phyloP scores from a whole-genome alignment of 192 early-diverging fungal species.

The Umbelopsis sp. region DNA sequence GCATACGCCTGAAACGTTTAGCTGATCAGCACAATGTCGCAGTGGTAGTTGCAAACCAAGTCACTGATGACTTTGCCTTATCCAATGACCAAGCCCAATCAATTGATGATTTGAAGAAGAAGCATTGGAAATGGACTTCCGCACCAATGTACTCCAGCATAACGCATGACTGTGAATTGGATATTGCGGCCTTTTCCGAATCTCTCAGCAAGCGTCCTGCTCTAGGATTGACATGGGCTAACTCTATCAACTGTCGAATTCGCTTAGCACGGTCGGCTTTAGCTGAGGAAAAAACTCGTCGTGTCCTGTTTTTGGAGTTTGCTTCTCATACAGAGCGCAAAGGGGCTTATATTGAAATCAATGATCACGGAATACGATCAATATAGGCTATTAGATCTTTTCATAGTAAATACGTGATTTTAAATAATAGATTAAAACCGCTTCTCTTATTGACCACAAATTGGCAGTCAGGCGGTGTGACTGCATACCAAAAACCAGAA shows the following conservation, averaged over 20 bases:
- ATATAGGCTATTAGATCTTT: no score
- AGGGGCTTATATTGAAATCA: conserved; percentile 23
- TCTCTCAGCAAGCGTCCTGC: conserved; percentile 62
- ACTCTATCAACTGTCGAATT: conserved; percentile 69
- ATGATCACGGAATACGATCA: conserved; percentile 15
- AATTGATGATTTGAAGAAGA: background rate
- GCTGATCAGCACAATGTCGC: conserved; percentile 65
- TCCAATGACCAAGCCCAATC: conserved; percentile 17
- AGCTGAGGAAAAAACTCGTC: conserved; percentile 24
- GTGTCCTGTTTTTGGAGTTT: conserved; percentile 33
- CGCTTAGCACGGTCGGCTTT: conserved; percentile 45
- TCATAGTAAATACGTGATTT: no score
- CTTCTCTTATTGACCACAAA: no score
- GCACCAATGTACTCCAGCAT: background rate
- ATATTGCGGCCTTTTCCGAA: conserved; percentile 31
- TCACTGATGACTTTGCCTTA: conserved; percentile 52
- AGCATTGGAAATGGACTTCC: background rate
- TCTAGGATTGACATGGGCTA: conserved; percentile 76
- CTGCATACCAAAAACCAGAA: background rate
- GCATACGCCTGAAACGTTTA: conserved; percentile 60
- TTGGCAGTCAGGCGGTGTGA: background rate
- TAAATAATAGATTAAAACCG: no score
- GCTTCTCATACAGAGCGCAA: conserved; percentile 16
- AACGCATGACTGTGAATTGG: background rate
- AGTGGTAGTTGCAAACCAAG: conserved; percentile 85